These are phyloP conservation scores for Phytomonas francai DNA, from an alignment of 208 protist genomes.

Conservation along the genomic window DNA sequence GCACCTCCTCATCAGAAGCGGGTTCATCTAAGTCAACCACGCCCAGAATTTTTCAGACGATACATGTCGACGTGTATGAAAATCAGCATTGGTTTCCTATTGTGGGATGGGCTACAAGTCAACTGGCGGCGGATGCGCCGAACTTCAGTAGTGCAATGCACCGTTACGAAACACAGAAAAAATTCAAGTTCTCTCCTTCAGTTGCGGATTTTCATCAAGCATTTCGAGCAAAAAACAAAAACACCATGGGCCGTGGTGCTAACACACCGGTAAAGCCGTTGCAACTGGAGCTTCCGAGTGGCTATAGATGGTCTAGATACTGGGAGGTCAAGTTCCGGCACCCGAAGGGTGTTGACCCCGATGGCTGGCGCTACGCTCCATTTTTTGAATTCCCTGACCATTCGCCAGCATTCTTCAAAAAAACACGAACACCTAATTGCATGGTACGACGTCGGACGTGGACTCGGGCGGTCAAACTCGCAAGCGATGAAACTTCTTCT, in stretches of 20 bases:
- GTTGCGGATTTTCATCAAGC: slow-evolving; percentile 5
- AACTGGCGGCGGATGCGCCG: slow-evolving; percentile 32
- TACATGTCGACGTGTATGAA: slow-evolving; percentile 40
- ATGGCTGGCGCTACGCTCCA: slow-evolving; percentile 45
- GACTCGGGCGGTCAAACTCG: slow-evolving; percentile 30
- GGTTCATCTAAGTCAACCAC: slow-evolving; percentile 14
- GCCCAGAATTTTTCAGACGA: slow-evolving; percentile 19
- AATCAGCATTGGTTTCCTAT: slow-evolving; percentile 67
- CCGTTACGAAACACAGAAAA: neutral
- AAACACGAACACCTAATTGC: slow-evolving; percentile 30
- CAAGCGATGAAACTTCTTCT: slow-evolving; percentile 2
- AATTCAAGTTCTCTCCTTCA: neutral
- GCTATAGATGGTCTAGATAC: slow-evolving; percentile 40
- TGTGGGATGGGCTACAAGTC: slow-evolving; percentile 46
- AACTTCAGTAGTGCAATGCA: slow-evolving; percentile 22
- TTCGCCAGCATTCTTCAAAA: slow-evolving; percentile 27
- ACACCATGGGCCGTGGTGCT: neutral
- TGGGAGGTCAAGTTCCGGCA: slow-evolving; percentile 38
- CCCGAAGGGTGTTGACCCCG: slow-evolving; percentile 26
- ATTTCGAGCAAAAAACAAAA: neutral
- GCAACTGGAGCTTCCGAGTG: slow-evolving; percentile 18
- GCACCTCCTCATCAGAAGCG: slow-evolving; percentile 35
- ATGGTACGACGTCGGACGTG: slow-evolving; percentile 41
- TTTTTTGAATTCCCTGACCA: slow-evolving; percentile 13
- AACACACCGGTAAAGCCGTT: slow-evolving; percentile 5